Base-by-base conservation (phyloP, 1,139 yeast genomes). In the Lodderomyces elongisporus region DNA sequence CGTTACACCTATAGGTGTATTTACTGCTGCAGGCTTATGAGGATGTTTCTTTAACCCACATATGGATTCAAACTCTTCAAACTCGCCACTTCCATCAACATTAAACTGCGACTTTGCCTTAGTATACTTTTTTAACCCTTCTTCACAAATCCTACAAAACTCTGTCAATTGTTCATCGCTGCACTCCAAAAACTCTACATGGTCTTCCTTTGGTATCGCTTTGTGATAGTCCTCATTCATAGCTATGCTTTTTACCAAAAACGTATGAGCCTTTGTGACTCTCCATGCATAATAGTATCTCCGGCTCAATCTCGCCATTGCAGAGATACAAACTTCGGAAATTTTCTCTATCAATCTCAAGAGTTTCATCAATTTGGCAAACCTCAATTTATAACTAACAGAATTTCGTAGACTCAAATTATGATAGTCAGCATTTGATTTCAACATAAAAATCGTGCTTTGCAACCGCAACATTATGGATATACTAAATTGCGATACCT, bases 221-320 rank as follows among this genome's bases (percentile, higher is more conserved):
- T 28, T 36, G 25, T 35, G 22, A 4, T 32, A 28, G 10, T 40
- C 38, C 39, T 48, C 55, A 28, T 56, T 51, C 3, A 51, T 44
- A 2, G 44, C 42, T 4, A 56, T 39, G 4, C 53, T 39, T 10
- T 46, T 48, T 18, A 62, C 38, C 13, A 65, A 34, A 31, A 49
- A 62, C 4, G 50, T 45, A 33, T 63, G 65, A 2, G 65, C 60
- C 39, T 62, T 66, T 8, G 62, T 51, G 2, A 63, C 51, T 43
- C 67, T 54, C 74, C 74, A 67, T 1, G 74, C 70, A 46, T 60
- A 63, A 42, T 63, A 67, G 41, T 67, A 67, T 33, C 70, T 45
- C 30, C 52, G 55, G 37, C 67, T 61, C 25, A 59, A 48, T 25
- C 52, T 48, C 3, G 61, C 49, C 39, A 62, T 36, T 0, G 58